Base-by-base conservation (phyloP, 208 protist genomes). In the Borovskyia barvae region DNA sequence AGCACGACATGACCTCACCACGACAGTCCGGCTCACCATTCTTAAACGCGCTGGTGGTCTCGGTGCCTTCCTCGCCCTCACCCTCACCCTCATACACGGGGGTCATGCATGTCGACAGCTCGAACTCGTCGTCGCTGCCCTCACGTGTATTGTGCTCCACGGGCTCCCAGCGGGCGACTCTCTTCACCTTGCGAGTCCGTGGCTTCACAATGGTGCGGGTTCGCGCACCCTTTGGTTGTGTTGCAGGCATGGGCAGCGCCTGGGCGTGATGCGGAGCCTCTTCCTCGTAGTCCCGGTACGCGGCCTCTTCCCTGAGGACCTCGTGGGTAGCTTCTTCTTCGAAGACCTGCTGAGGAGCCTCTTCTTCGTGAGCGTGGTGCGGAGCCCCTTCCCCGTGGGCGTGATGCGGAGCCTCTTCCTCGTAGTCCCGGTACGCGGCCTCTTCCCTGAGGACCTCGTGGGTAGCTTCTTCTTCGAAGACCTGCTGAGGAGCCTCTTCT, bases 91-190 rank as follows among this genome's bases (percentile, higher is more conserved):
- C 62, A 45, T 74, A 66, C 17, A 59, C 49, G 12, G 68, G 80
- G 14, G 48, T 29, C 43, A 75, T 52, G 64, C 69, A 75, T 1
- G 80, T 89, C 24, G 65, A 54, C 30, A 82, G 51, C 43, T 90
- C 82, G 54, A 90, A 84, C 61, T 90, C 82, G 63, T 90, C 77
- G 35, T 87, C 75, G 68, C 61, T 83, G 39, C 64, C 80, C 26
- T 85, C 79, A 50, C 47, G 46, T 3, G 72, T 60, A 22, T 82
- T 58, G 36, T 76, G 71, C 20, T 78, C 67, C 49, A 86, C 75
- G 4, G 74, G 71, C 49, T 83, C 78, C 84, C 84, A 91, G 48
- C 75, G 74, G 41, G 49, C 29, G 33, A 74, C 69, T 28, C 52
- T 30, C 46, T 64, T 82, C 40, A 63, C 57, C 19, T 74, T 72